Evolutionary conservation across 768 basidiomycete species (phyloP).

Genomic region (Galerina marginata): DNA sequence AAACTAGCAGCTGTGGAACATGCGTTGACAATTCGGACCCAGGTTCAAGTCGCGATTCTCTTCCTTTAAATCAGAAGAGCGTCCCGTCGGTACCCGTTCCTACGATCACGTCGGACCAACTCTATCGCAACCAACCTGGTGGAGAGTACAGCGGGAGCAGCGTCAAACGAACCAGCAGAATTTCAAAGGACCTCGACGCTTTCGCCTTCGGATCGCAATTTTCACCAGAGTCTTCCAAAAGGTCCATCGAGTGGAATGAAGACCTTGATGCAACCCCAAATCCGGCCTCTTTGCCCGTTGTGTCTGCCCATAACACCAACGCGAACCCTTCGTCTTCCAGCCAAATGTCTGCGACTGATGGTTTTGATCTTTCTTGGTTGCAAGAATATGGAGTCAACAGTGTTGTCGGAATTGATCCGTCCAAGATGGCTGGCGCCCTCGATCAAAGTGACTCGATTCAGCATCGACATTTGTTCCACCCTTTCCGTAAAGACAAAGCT

Average conservation of each 20-base stretch:
- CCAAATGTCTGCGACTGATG: conserved; percentile 33
- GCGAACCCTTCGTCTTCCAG: neutral
- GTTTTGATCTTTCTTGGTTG: conserved; percentile 47
- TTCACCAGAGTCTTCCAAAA: conserved; percentile 36
- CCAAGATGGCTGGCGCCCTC: conserved; percentile 33
- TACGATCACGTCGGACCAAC: conserved; percentile 31
- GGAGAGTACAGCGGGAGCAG: conserved; percentile 65
- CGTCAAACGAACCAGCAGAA: conserved; percentile 64
- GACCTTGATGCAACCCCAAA: conserved; percentile 21
- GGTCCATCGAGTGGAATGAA: conserved; percentile 36
- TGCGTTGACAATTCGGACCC: conserved; percentile 24
- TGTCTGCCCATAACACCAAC: neutral
- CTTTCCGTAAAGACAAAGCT: conserved; percentile 27
- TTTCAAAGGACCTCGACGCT: conserved; percentile 51
- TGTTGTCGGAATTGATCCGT: conserved; percentile 29
- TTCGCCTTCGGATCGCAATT: conserved; percentile 14
- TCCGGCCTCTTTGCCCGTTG: neutral
- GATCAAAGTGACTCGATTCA: conserved; percentile 15
- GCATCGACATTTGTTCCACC: conserved; percentile 18
- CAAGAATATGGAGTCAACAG: conserved; percentile 26
- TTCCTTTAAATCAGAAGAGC: conserved; percentile 38
- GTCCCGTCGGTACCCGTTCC: conserved; percentile 70
- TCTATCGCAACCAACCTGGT: conserved; percentile 39
- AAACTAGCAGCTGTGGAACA: conserved; percentile 35
- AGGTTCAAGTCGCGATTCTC: conserved; percentile 22